Percentiles rank a stretch among this genome's conserved stretches.
Evolutionary conservation across 495 filamentous ascomycete species (phyloP).

Genomic region (Penicillium cataractarum): DNA sequence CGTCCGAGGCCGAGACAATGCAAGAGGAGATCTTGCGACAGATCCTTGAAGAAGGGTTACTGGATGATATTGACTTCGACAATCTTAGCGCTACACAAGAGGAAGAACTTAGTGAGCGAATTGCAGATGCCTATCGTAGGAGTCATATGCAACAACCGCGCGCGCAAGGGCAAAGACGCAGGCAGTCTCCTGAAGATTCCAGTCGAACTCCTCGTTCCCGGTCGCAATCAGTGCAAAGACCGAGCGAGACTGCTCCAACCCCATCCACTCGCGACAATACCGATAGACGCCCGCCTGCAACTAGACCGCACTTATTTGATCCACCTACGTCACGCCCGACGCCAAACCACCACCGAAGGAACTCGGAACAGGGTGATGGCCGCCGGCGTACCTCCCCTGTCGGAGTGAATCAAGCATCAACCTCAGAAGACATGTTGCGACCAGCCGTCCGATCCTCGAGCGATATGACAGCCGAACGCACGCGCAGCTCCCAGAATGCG

Average conservation of each 20-base stretch:
- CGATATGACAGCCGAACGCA: slow-evolving; percentile 44
- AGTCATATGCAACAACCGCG: slow-evolving; percentile 57
- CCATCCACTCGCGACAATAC: slow-evolving; percentile 18
- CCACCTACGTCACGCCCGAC: slow-evolving; percentile 39
- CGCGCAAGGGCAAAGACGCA: slow-evolving; percentile 32
- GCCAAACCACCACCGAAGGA: slow-evolving; percentile 47
- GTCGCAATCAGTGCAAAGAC: slow-evolving; percentile 41
- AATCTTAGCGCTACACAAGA: slow-evolving; percentile 76
- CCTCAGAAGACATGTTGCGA: slow-evolving; percentile 42
- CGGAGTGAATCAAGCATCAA: slow-evolving; percentile 37
- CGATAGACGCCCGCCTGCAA: slow-evolving; percentile 53
- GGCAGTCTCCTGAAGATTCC: slow-evolving; percentile 27
- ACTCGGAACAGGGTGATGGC: slow-evolving; percentile 51
- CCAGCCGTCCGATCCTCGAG: slow-evolving; percentile 46
- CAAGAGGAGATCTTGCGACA: slow-evolving; percentile 88
- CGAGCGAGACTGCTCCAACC: slow-evolving; percentile 14
- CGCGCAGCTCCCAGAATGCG: slow-evolving; percentile 33
- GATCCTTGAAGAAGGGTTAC: slow-evolving; percentile 83
- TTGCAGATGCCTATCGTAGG: slow-evolving; percentile 82
- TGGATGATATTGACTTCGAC: slow-evolving; percentile 84
- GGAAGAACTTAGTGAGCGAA: slow-evolving; percentile 84
- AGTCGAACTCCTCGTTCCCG: slow-evolving; percentile 35
- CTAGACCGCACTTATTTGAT: slow-evolving; percentile 59
- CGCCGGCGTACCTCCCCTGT: slow-evolving; percentile 44
- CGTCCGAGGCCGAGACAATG: slow-evolving; percentile 73